phyloP scores from a whole-genome alignment of 1,284 basidiomycete genomes.

The Paramarasmius palmivorus region DNA sequence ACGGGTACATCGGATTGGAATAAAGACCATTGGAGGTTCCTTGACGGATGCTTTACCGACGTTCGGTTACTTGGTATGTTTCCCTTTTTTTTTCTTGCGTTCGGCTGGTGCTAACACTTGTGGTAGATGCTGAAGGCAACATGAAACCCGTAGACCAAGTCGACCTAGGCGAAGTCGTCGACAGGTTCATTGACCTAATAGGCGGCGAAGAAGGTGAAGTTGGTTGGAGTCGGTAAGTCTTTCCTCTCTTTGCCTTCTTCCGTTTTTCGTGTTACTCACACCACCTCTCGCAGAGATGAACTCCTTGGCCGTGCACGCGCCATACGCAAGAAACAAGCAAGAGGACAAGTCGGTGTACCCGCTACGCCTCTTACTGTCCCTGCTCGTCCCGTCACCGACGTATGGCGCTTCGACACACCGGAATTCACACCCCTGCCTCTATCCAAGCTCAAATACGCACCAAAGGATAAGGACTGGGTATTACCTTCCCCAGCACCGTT shows the following conservation, averaged over 20 bases:
- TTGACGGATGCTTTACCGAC: slow-evolving; percentile 79
- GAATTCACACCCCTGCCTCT: slow-evolving; percentile 55
- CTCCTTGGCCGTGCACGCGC: slow-evolving; percentile 55
- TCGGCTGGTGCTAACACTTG: too few species aligned
- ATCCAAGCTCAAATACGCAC: slow-evolving; percentile 16
- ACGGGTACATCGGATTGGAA: slow-evolving; percentile 48
- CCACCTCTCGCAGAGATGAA: slow-evolving; percentile 41
- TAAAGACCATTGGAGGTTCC: slow-evolving; percentile 71
- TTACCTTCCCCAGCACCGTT: slow-evolving; percentile 29
- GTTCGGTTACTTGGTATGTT: slow-evolving; percentile 60
- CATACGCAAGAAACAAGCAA: slow-evolving; percentile 61
- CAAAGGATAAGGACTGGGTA: slow-evolving; percentile 21
- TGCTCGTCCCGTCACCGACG: too few species aligned
- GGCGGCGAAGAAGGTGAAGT: slow-evolving; percentile 42
- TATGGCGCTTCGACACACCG: slow-evolving; percentile 42
- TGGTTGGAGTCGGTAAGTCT: slow-evolving; percentile 4
- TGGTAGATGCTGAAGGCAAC: slow-evolving; percentile 24
- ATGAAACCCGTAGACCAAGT: slow-evolving; percentile 42
- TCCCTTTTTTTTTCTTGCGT: too few species aligned
- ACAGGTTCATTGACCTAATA: slow-evolving; percentile 48
- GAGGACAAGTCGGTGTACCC: slow-evolving; percentile 50
- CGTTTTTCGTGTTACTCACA: slow-evolving; percentile 7
- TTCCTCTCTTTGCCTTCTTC: slow-evolving; percentile 1
- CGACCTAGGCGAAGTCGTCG: slow-evolving; percentile 51
- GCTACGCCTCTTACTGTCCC: slow-evolving; percentile 40